A percentile compares a stretch with the other conserved stretches of the same genome.
Conservation (phyloP, 176 grass and related monocot genomes). For the Carex parvula region DNA sequence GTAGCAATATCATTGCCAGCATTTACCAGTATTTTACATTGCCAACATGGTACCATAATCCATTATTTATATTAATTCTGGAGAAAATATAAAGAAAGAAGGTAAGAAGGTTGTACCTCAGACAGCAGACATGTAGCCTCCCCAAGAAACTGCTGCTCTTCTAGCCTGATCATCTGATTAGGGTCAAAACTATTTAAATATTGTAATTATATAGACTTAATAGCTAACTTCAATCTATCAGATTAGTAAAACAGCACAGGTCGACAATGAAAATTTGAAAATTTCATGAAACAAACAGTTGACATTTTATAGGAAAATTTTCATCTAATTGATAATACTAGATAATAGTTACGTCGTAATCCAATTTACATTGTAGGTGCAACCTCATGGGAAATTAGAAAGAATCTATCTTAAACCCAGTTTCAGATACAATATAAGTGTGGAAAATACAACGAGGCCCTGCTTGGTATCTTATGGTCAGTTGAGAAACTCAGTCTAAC, state of each 20-base stretch:
- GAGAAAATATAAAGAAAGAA: background rate
- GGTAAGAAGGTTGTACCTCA: slow-evolving; percentile 45
- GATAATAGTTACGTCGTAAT: background rate
- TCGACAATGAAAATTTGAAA: background rate
- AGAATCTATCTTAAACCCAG: background rate
- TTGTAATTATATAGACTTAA: slow-evolving; percentile 23
- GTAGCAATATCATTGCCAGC: background rate
- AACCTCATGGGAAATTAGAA: background rate
- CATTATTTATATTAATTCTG: background rate
- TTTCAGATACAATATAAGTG: background rate
- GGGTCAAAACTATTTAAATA: slow-evolving; percentile 25
- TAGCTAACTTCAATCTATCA: slow-evolving; percentile 22
- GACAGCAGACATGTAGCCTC: slow-evolving; percentile 76
- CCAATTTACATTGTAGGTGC: background rate
- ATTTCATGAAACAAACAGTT: background rate
- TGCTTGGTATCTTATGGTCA: background rate
- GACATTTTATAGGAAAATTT: background rate
- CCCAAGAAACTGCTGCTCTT: slow-evolving; percentile 94
- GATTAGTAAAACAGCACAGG: background rate
- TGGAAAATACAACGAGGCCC: background rate
- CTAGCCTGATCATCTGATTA: slow-evolving; percentile 86
- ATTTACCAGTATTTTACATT: background rate
- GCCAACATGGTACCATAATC: background rate
- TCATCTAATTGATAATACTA: background rate
- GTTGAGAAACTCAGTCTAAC: background rate